phyloP scores from a whole-genome alignment of 805 yeast genomes.

The Lachancea fermentati region DNA sequence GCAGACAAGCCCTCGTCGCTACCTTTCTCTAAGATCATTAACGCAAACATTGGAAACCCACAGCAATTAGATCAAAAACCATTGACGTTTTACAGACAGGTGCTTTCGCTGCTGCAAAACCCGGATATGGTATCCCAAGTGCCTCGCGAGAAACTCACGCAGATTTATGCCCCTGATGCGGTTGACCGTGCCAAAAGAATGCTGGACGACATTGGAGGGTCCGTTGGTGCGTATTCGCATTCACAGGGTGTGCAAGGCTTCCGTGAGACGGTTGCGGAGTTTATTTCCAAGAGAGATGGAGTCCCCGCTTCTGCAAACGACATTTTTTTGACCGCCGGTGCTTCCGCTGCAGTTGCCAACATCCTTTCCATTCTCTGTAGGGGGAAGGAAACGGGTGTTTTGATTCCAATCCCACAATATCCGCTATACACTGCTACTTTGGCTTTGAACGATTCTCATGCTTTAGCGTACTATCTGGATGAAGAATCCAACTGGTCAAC shows the following conservation, averaged over 20 bases:
- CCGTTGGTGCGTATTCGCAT: constrained; percentile 92
- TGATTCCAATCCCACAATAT: constrained; percentile 97
- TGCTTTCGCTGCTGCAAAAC: constrained; percentile 76
- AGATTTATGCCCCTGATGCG: constrained; percentile 58
- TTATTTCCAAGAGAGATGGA: constrained; percentile 77
- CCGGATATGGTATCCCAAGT: constrained; percentile 53
- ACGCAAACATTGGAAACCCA: constrained; percentile 96
- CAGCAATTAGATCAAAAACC: constrained; percentile 95
- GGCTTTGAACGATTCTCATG: constrained; percentile 73
- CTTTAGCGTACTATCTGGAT: constrained; percentile 80
- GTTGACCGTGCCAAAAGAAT: constrained; percentile 61
- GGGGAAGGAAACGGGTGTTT: constrained; percentile 65
- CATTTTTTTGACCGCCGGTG: constrained; percentile 87
- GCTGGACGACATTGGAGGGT: constrained; percentile 55
- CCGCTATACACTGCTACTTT: constrained; percentile 95
- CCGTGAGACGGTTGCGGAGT: constrained; percentile 75
- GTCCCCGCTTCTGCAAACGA: constrained; percentile 58
- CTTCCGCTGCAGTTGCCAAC: constrained; percentile 87
- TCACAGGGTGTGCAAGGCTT: constrained; percentile 80
- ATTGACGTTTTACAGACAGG: constrained; percentile 91
- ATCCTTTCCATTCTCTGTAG: constrained; percentile 64
- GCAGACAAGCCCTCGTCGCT: constrained; percentile 50
- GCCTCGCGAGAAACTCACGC: constrained; percentile 9
- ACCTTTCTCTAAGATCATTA: constrained; percentile 74
- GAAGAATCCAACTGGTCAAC: constrained; percentile 84